These are phyloP conservation scores for Pseudocercospora pini-densiflorae DNA, from an alignment of 2,329 filamentous ascomycete genomes.

Conservation along the genomic window DNA sequence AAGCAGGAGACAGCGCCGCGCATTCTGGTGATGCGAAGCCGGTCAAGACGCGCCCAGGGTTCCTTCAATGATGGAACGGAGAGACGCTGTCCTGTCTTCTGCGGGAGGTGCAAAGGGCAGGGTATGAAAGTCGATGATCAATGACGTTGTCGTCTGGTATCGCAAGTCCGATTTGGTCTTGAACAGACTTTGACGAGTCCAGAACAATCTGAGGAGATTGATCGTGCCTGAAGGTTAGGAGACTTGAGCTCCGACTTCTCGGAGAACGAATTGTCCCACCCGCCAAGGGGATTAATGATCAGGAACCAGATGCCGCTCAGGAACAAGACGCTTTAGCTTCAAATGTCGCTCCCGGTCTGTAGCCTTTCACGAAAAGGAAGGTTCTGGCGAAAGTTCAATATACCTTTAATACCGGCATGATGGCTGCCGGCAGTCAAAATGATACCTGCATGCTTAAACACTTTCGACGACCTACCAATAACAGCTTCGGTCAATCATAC, in stretches of 20 bases:
- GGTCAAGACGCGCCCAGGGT: too few species aligned
- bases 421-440: neutral
- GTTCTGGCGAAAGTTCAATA: neutral
- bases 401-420: neutral
- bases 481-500: neutral
- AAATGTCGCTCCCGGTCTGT: neutral
- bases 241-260: neutral
- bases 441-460: neutral
- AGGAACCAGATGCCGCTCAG: neutral
- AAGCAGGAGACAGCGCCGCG: too few species aligned
- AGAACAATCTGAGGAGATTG: neutral
- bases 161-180: neutral
- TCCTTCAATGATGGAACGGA: too few species aligned
- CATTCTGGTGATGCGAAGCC: too few species aligned
- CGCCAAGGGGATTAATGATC: neutral
- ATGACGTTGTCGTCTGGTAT: neutral
- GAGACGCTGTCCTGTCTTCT: too few species aligned
- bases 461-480: neutral
- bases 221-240: too few species aligned
- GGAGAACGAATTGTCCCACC: neutral
- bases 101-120: too few species aligned
- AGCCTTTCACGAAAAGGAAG: neutral
- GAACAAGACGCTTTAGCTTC: too few species aligned
- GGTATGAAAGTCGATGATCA: too few species aligned
- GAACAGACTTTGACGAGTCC: neutral